A percentile compares a stretch with the other conserved stretches of the same genome.
These are phyloP conservation scores for Arachis monticola DNA, from an alignment of 331 rosid species.

Conservation along the genomic window DNA sequence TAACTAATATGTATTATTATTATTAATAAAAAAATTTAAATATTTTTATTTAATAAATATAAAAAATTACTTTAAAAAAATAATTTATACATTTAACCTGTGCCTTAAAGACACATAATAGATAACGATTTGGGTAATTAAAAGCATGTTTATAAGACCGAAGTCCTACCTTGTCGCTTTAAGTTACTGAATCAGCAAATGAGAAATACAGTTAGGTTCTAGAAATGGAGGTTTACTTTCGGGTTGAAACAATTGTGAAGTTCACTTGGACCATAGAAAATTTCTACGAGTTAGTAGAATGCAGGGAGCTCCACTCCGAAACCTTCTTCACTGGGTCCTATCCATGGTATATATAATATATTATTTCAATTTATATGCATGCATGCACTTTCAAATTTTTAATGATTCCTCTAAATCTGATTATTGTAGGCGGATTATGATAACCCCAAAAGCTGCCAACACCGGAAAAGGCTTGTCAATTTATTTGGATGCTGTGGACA, in stretches of 20 bases:
- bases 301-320: slow-evolving; percentile 52
- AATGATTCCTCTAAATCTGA: slow-evolving; percentile 14
- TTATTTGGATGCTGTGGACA: slow-evolving; percentile 65
- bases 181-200: too few species aligned
- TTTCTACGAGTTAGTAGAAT: slow-evolving; percentile 55
- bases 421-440: slow-evolving; percentile 54
- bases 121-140: too few species aligned
- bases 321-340: slow-evolving; percentile 45
- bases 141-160: too few species aligned
- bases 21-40: too few species aligned
- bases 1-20: too few species aligned
- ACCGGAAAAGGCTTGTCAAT: slow-evolving; percentile 61
- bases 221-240: slow-evolving; percentile 39
- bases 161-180: too few species aligned
- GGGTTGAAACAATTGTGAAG: slow-evolving; percentile 45
- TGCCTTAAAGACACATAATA: too few species aligned
- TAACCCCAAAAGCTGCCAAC: slow-evolving; percentile 62
- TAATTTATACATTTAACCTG: too few species aligned
- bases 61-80: too few species aligned
- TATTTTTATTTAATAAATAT: too few species aligned
- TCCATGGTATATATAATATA: slow-evolving; percentile 48
- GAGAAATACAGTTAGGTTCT: too few species aligned
- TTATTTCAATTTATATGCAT: background rate
- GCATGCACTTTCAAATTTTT: background rate
- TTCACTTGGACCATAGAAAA: slow-evolving; percentile 60